A percentile compares a stretch with the other conserved stretches of the same genome.
Conservation (phyloP, 2,329 filamentous ascomycete genomes). For the Colletotrichum noveboracense region DNA sequence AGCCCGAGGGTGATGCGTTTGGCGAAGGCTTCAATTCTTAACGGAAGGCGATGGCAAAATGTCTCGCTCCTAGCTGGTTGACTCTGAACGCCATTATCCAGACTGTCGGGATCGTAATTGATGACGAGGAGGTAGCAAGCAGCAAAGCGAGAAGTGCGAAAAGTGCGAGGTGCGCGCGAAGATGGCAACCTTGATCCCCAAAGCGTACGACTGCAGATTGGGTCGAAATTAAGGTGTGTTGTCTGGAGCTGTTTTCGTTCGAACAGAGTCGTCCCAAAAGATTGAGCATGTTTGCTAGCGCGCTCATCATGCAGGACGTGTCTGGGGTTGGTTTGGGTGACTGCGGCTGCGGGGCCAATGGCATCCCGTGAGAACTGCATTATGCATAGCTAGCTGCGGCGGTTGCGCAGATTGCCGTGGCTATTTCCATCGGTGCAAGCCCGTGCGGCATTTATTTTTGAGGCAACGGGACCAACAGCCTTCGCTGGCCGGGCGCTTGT, state of each 20-base stretch:
- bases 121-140: constrained; percentile 10
- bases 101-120: constrained; percentile 2
- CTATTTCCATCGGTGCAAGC: constrained; percentile 8
- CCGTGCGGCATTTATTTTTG: constrained; percentile 7
- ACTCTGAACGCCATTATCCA: constrained; percentile 8
- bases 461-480: background rate
- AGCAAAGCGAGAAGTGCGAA: background rate
- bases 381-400: background rate
- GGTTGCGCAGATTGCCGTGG: constrained; percentile 20
- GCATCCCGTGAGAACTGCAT: background rate
- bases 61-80: constrained; percentile 3
- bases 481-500: background rate
- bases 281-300: background rate
- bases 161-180: background rate
- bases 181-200: background rate
- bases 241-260: constrained; percentile 5
- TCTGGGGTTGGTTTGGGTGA: background rate
- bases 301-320: background rate
- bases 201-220: background rate
- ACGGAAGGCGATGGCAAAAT: background rate
- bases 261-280: background rate
- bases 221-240: background rate
- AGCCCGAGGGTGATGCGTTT: background rate
- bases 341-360: constrained; percentile 14
- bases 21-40: background rate